Base-by-base conservation (phyloP, 352 stramenopile genomes). In the Phytopythium litorale region DNA sequence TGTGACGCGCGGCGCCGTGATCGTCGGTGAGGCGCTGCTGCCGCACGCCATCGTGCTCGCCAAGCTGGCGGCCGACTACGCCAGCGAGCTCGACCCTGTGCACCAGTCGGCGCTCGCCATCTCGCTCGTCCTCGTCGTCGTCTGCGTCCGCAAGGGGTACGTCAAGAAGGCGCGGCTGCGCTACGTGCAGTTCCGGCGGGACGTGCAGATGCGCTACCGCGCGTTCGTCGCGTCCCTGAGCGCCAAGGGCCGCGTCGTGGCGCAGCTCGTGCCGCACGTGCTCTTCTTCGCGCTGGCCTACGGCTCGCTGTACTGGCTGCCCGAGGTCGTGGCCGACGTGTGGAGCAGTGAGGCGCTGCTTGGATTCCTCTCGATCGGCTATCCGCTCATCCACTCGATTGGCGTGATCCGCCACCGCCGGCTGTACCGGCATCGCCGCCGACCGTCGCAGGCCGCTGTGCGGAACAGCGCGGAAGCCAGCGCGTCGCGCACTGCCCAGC, bases 81-180 rank as follows among this genome's bases (percentile, higher is more conserved):
- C 92, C 18, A 68, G 61, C 38, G 62, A 75, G 56, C 73, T 94
- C 58, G 79, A 92, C n/a, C 83, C 81, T 0, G 62, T 84, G 18
- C 64, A 89, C 53, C 84, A 94, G 58, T 70, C 70, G 12, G 56
- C 67, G 23, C 37, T 89, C 32, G 73, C 64, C 11, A 11, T 72
- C 21, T 54, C 63, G 11, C 19, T 58, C 3, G 25, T 88, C 0
- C 57, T 89, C 12, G 51, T 75, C 25, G 50, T 64, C 37, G 62
- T 94, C 16, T 84, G 80, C 55, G 75, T 87, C 38, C 84, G 82
- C 15, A 71, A 78, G 28, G 84, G 86, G 15, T 94, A 92, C 67
- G 75, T 93, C 16, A 70, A 78, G 40, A 82, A 76, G 35, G 78
- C 66, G 9, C 66, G 81, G 18, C 46, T 82, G 35, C 72, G 73